A percentile compares a stretch with the other conserved stretches of the same genome.
These are phyloP conservation scores for Kernera saxatilis DNA, from an alignment of 345 rosid species.

Conservation along the genomic window DNA sequence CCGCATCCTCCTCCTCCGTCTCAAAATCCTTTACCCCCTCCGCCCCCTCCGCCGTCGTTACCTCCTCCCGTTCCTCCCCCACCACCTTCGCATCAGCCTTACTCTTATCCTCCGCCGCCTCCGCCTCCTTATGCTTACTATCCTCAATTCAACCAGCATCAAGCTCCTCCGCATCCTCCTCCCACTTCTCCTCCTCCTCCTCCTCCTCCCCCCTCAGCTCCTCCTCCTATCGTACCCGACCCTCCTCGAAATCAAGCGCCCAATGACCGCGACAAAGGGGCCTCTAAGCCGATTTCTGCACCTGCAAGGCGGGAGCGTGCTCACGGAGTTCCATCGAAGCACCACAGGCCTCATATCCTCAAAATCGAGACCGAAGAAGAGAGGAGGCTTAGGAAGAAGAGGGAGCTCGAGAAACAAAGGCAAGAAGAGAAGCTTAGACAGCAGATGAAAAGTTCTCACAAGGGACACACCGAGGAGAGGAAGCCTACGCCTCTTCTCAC, in stretches of 20 bases:
- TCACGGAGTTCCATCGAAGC: slow-evolving; percentile 36
- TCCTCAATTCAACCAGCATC: slow-evolving; percentile 43
- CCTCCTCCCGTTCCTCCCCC: slow-evolving; percentile 45
- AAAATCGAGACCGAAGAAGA: slow-evolving; percentile 90
- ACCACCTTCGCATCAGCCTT: slow-evolving; percentile 60
- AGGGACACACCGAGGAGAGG: slow-evolving; percentile 81
- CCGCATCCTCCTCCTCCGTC: slow-evolving; percentile 33
- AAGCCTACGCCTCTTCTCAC: slow-evolving; percentile 63
- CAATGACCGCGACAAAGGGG: slow-evolving; percentile 36
- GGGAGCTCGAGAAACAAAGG: slow-evolving; percentile 81
- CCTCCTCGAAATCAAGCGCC: slow-evolving; percentile 50
- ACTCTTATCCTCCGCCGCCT: slow-evolving; percentile 57
- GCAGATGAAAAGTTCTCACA: slow-evolving; percentile 45
- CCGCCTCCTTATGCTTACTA: slow-evolving; percentile 58
- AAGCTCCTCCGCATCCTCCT: slow-evolving; percentile 51
- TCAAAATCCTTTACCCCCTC: slow-evolving; percentile 48
- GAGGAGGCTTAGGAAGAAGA: slow-evolving; percentile 85
- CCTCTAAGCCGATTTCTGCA: slow-evolving; percentile 26
- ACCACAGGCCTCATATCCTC: slow-evolving; percentile 41
- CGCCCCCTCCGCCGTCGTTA: slow-evolving; percentile 33
- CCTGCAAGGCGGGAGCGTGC: slow-evolving; percentile 48
- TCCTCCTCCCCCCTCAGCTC: slow-evolving; percentile 81
- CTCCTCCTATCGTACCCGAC: slow-evolving; percentile 64
- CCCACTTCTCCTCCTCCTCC: slow-evolving; percentile 62
- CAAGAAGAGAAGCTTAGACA: slow-evolving; percentile 45